Evolutionary conservation across 306 rosid species (phyloP), one percentile per base, ranked within the genome.

Genomic region (Cajanus cajan): DNA sequence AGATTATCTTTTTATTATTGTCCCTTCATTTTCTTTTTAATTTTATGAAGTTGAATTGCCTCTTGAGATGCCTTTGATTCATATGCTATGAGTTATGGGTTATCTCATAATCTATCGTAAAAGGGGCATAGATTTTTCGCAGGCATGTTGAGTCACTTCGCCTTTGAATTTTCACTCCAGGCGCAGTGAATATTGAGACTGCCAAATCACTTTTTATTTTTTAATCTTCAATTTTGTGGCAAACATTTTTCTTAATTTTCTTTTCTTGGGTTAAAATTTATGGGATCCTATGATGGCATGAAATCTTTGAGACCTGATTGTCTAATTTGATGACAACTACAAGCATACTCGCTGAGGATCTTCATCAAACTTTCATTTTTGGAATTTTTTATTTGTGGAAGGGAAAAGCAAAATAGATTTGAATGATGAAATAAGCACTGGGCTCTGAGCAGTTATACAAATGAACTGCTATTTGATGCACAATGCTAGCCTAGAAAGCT

Each of bases 261-360:
- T 0, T 0, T 9, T n/a, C 15, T 50, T 9, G 1, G 0, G 0
- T 21, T 69, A 7, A 14, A n/a, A 57, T 1, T n/a, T 8, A 7
- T 24, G 13, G 83, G 87, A 62, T 91, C 93, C 98, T n/a, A 76
- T 96, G 98, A 96, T 96, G 99, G 97, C 92, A 91, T 93, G 90
- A 4, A 77, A 96, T 96, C 99, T 96, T 96, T 91, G 99, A 96
- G 99, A 96, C 93, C 99, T 96, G 98, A 96, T 86, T 70, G 28
- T 84, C 73, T 39, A 71, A 51, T 78, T 87, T 86, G 99, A 93
- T 91, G 99, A 91, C 74, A 91, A 36, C 91, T 67, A 85, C 36
- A 96, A 96, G 99, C 99, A 89, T 87, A 19, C 11, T 71, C 4
- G 45, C 99, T 96, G 99, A 96, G 99, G 93, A 90, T 67, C 85